phyloP scores from a whole-genome alignment of 176 grass and related monocot genomes.

The Rhynchospora pubera region DNA sequence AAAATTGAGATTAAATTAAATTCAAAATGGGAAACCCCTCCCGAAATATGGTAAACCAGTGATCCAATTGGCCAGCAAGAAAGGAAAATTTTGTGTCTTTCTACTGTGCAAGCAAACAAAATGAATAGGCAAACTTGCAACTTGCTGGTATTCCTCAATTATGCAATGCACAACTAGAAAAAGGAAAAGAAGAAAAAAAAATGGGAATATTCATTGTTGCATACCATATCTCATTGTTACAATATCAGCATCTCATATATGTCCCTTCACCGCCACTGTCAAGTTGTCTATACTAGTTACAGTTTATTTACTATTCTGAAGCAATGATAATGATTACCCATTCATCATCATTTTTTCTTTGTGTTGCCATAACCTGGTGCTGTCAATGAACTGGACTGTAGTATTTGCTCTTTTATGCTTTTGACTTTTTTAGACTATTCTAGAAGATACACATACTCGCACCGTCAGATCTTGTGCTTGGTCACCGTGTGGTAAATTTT shows the following conservation, averaged over 20 bases:
- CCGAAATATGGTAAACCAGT: background rate
- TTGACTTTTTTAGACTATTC: conserved; percentile 40
- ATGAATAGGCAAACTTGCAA: background rate
- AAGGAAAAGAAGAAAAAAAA: background rate
- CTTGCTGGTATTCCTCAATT: background rate
- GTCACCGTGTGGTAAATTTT: conserved; percentile 78
- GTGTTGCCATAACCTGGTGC: background rate
- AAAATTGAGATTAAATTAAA: too few relatives aligned
- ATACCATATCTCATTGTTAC: background rate
- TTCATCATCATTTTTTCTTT: background rate
- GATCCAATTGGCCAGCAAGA: background rate
- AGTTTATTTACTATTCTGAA: background rate
- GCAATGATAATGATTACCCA: background rate
- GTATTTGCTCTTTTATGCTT: background rate
- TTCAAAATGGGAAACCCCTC: background rate
- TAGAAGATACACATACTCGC: conserved; percentile 78
- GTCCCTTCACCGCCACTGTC: too few relatives aligned
- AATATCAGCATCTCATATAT: background rate
- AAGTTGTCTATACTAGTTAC: background rate
- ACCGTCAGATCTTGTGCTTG: conserved; percentile 88
- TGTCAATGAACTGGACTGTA: background rate
- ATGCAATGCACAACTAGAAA: background rate
- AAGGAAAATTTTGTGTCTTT: background rate
- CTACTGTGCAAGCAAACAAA: background rate
- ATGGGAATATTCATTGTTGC: background rate